Evolutionary conservation across 768 basidiomycete genomes (phyloP).

Genomic region (Hypholoma fasciculare): DNA sequence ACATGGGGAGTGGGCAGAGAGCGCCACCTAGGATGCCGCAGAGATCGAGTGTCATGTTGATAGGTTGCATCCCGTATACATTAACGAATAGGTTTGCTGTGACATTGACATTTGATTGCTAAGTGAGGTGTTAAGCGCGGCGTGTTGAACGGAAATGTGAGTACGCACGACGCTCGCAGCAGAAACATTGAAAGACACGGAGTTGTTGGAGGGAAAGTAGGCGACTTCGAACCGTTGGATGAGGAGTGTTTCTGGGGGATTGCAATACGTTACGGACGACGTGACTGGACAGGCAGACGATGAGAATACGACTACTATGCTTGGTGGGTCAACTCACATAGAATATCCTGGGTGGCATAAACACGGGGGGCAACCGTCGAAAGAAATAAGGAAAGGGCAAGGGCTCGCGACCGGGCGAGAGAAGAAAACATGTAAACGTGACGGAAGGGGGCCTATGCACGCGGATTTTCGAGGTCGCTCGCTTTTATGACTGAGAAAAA

Average conservation of each 20-base stretch:
- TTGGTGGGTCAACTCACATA: conserved; percentile 54
- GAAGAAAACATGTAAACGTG: conserved; percentile 50
- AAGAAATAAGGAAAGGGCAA: conserved; percentile 40
- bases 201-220: conserved; percentile 70
- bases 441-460: conserved; percentile 13
- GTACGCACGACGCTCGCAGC: conserved; percentile 81
- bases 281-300: conserved; percentile 52
- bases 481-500: conserved; percentile 8
- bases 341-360: conserved; percentile 49
- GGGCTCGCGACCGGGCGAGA: conserved; percentile 78
- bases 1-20: conserved; percentile 79
- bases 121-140: conserved; percentile 8
- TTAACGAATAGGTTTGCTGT: conserved; percentile 80
- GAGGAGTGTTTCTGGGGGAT: conserved; percentile 77
- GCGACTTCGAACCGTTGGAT: conserved; percentile 75
- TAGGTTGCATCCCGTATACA: conserved; percentile 81
- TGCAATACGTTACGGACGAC: conserved; percentile 86
- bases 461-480: conserved; percentile 8
- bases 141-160: conserved; percentile 3
- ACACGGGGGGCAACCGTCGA: conserved; percentile 28
- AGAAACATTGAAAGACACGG: conserved; percentile 81
- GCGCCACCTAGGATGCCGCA: conserved; percentile 77
- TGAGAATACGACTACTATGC: neutral
- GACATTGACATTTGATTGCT: conserved; percentile 80
- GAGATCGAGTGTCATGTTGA: conserved; percentile 87